Base-by-base conservation (phyloP, 2,329 filamentous ascomycete species). In the Penicillium decumbens region DNA sequence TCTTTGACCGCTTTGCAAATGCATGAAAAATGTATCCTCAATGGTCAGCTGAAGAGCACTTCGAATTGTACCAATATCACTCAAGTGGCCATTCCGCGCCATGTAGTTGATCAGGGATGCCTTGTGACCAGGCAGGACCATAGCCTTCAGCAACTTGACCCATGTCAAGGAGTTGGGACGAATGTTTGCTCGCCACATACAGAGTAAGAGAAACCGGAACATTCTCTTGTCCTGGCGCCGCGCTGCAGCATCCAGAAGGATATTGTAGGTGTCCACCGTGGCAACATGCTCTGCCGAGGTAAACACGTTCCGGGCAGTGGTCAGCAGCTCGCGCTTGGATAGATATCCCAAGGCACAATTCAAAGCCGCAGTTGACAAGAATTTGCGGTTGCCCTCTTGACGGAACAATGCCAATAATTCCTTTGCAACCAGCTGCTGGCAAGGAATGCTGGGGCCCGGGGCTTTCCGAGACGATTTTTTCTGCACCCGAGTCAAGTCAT, bases 261-360 rank as follows among this genome's bases (percentile, higher is more conserved):
- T 71, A 43, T 77, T 77, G 55, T 71, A 76, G 5, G 71, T 73
- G 33, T 73, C 68, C 4, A 66, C 60, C 2, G 68, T 67, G 28
- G 68, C 63, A 23, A 71, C 55, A 40, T 68, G 60, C 43, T 72
- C 65, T 49, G 69, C 65, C 13, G 47, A 58, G 13, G 62, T 53
- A 42, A 75, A 70, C 6, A 77, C 53, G 1, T 48, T 30, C 30
- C 65, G 65, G 12, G 68, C 66, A 43, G 60, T 53, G 3, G 49
- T 41, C 23, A 72, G 58, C 27, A 63, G 60, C 29, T 69, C 63
- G 39, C 65, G 51, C 4, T 65, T 55, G 48, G 68, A 63, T 35
- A 75, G 64, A 50, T 63, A 77, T 18, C 53, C 54, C 39, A 77
- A 56, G 7, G 72, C 70, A 10, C 48, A 54, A 49, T 75, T 75